phyloP scores from a whole-genome alignment of 164 flowering plant genomes.

The Nymphaea colorata region DNA sequence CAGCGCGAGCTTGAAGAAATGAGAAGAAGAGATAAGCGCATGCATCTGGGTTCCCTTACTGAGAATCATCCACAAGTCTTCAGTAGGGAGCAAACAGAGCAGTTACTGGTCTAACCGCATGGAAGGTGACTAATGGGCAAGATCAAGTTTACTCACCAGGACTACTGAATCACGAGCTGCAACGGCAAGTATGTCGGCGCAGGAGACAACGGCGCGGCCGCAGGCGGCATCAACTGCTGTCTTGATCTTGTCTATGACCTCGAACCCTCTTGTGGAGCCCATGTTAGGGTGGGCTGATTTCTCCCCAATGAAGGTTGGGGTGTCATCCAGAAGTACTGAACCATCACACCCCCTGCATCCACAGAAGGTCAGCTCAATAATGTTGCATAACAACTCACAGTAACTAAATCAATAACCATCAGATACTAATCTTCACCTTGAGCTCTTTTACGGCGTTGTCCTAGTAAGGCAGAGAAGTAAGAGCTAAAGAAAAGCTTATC shows the following conservation, averaged over 20 bases:
- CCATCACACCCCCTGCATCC: conserved; percentile 47
- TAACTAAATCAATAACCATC: too few relatives aligned
- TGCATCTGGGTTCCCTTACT: not conserved
- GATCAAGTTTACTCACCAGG: conserved; percentile 10
- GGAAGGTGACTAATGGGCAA: not conserved
- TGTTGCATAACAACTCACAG: too few relatives aligned
- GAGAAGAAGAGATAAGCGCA: not conserved
- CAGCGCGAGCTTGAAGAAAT: too few relatives aligned
- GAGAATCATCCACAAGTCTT: not conserved
- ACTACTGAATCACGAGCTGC: conserved; percentile 31
- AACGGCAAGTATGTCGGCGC: conserved; percentile 40
- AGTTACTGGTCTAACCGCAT: not conserved
- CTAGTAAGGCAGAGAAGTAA: too few relatives aligned
- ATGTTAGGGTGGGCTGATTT: conserved; percentile 27
- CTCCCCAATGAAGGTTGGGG: conserved; percentile 33
- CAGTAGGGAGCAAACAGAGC: not conserved
- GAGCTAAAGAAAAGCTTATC: too few relatives aligned
- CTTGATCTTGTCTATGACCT: conserved; percentile 38
- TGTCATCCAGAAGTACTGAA: conserved; percentile 38
- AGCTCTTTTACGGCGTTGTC: too few relatives aligned
- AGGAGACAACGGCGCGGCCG: conserved; percentile 23
- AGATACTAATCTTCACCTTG: too few relatives aligned
- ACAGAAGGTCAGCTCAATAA: not conserved
- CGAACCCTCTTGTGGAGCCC: conserved; percentile 30
- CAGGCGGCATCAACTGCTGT: conserved; percentile 27